A percentile compares a stretch with the other conserved stretches of the same genome.
phyloP scores from a whole-genome alignment of 305 asterid species.

The Fraxinus xanthoxyloides region DNA sequence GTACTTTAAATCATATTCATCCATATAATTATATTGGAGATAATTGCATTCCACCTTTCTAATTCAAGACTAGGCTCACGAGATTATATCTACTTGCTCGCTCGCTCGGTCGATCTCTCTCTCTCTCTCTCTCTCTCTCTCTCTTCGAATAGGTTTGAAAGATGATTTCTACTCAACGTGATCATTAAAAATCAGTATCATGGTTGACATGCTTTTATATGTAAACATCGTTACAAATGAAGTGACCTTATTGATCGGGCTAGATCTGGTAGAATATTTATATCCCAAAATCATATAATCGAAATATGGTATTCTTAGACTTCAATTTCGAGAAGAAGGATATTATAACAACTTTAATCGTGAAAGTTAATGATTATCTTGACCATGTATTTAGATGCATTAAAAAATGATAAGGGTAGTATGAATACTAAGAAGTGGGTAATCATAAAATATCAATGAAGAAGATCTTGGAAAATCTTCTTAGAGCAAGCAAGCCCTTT shows the following conservation, averaged over 20 bases:
- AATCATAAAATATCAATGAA: constrained; percentile 42
- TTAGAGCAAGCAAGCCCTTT: constrained; percentile 52
- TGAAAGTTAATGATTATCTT: constrained; percentile 35
- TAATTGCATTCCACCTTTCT: background rate
- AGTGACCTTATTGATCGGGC: background rate
- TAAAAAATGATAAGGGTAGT: constrained; percentile 31
- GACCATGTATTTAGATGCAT: constrained; percentile 46
- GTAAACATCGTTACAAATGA: background rate
- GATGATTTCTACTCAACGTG: background rate
- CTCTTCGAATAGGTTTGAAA: background rate
- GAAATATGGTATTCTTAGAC: background rate
- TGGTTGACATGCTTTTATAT: background rate
- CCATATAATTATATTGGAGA: background rate
- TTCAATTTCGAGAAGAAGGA: background rate
- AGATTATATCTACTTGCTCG: background rate
- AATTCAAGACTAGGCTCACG: background rate
- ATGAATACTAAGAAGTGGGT: constrained; percentile 69
- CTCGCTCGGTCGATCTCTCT: background rate
- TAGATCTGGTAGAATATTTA: background rate
- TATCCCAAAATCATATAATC: background rate
- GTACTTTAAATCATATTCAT: constrained; percentile 1
- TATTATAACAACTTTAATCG: background rate
- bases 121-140: background rate
- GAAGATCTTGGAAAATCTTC: constrained; percentile 83
- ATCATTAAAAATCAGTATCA: background rate